Evolutionary conservation across 2,329 filamentous ascomycete species (phyloP).

Genomic region (Dendryphion nanum): DNA sequence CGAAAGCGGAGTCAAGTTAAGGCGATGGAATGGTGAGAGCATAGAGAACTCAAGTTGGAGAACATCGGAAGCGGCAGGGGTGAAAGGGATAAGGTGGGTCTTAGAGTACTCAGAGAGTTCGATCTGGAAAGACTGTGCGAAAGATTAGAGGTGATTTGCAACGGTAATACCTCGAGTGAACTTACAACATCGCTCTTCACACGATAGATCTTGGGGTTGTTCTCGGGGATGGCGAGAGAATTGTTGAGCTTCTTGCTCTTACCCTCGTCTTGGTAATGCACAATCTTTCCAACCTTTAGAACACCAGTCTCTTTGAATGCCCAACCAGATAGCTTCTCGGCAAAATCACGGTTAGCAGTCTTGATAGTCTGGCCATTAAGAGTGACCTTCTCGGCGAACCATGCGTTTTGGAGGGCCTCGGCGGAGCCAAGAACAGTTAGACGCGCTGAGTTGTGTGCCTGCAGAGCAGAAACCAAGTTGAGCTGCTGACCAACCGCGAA

Average conservation of each 20-base stretch:
- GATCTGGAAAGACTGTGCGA: constrained; percentile 72
- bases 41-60: constrained; percentile 97
- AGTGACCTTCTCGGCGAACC: constrained; percentile 77
- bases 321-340: constrained; percentile 85
- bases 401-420: constrained; percentile 83
- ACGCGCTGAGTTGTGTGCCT: constrained; percentile 90
- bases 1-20: constrained; percentile 62
- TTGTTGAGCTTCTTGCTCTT: constrained; percentile 48
- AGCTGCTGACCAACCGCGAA: constrained; percentile 85
- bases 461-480: constrained; percentile 77
- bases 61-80: constrained; percentile 65
- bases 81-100: constrained; percentile 74
- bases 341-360: constrained; percentile 81
- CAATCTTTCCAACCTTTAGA: constrained; percentile 75
- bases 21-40: constrained; percentile 95
- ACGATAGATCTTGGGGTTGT: constrained; percentile 86
- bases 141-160: constrained; percentile 14
- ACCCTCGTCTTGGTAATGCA: constrained; percentile 66
- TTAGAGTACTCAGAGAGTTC: constrained; percentile 82
- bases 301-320: constrained; percentile 93
- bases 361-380: constrained; percentile 55
- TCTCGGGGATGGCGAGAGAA: constrained; percentile 41
- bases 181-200: constrained; percentile 95
- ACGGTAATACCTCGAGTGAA: constrained; percentile 29
- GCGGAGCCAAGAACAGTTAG: constrained; percentile 81